These are phyloP conservation scores for Camelina neglecta DNA, from an alignment of 345 rosid genomes.

Conservation along the genomic window DNA sequence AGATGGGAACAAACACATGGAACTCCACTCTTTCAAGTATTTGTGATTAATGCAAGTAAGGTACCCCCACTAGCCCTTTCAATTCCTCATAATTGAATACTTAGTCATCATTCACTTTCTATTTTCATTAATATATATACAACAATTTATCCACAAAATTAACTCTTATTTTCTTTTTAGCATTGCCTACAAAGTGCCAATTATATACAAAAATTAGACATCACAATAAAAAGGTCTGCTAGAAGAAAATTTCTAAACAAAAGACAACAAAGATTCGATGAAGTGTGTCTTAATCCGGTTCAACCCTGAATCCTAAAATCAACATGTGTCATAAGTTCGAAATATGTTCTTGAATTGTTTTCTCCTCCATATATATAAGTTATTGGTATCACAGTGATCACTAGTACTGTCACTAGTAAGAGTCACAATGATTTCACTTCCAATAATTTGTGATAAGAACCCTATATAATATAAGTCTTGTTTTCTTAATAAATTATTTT, in stretches of 20 bases:
- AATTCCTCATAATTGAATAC: conserved; percentile 5
- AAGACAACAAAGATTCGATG: too few relatives aligned
- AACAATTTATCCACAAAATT: neutral
- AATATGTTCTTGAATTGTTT: too few relatives aligned
- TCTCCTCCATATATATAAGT: too few relatives aligned
- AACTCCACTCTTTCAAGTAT: conserved; percentile 38
- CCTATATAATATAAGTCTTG: neutral
- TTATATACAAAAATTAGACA: neutral
- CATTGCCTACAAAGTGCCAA: neutral
- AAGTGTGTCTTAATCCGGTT: too few relatives aligned
- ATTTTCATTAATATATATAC: conserved; percentile 1
- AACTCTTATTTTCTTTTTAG: neutral
- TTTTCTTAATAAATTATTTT: neutral
- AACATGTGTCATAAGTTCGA: too few relatives aligned
- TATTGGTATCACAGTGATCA: too few relatives aligned
- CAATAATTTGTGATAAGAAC: neutral
- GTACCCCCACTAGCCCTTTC: neutral
- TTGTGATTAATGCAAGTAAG: conserved; percentile 24
- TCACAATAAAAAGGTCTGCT: too few relatives aligned
- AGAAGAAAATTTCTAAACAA: too few relatives aligned
- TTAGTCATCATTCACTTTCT: conserved; percentile 35
- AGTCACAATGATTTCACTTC: neutral
- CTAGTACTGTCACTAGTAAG: too few relatives aligned
- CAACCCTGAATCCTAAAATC: too few relatives aligned
- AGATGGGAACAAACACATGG: conserved; percentile 41